phyloP scores from a whole-genome alignment of 768 basidiomycete genomes.

The Collybia sordida region DNA sequence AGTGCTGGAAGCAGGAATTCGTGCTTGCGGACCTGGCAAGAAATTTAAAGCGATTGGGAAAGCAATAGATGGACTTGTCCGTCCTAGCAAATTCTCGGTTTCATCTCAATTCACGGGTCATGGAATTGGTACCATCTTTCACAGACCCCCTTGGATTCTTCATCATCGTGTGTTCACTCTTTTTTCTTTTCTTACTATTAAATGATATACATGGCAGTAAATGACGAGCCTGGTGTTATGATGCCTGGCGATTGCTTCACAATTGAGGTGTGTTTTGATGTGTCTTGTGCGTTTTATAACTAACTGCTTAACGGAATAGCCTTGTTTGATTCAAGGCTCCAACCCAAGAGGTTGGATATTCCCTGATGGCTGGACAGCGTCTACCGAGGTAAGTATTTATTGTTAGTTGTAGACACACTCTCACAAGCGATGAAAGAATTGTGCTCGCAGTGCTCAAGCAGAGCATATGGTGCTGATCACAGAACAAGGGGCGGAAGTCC shows the following conservation, averaged over 20 bases:
- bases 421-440: constrained; percentile 50
- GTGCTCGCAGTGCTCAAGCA: constrained; percentile 79
- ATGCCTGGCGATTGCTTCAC: constrained; percentile 87
- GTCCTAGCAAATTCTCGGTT: constrained; percentile 49
- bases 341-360: constrained; percentile 74
- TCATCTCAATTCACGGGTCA: constrained; percentile 80
- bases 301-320: constrained; percentile 38
- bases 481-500: constrained; percentile 70
- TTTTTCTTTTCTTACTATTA: neutral
- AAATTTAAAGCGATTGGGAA: constrained; percentile 71
- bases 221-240: constrained; percentile 84
- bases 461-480: constrained; percentile 91
- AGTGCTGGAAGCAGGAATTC: constrained; percentile 71
- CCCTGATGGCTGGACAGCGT: constrained; percentile 93
- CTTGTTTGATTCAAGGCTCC: constrained; percentile 73
- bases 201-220: constrained; percentile 45
- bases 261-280: constrained; percentile 62
- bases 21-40: constrained; percentile 68
- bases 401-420: neutral
- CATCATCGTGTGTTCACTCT: constrained; percentile 57
- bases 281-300: neutral
- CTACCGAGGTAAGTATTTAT: constrained; percentile 64
- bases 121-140: constrained; percentile 83
- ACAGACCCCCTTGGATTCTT: constrained; percentile 79
- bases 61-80: constrained; percentile 59